Percentiles rank a stretch among this genome's conserved stretches.
phyloP scores from a whole-genome alignment of 73 alveolate genomes.

The Paramecium octaurelia region DNA sequence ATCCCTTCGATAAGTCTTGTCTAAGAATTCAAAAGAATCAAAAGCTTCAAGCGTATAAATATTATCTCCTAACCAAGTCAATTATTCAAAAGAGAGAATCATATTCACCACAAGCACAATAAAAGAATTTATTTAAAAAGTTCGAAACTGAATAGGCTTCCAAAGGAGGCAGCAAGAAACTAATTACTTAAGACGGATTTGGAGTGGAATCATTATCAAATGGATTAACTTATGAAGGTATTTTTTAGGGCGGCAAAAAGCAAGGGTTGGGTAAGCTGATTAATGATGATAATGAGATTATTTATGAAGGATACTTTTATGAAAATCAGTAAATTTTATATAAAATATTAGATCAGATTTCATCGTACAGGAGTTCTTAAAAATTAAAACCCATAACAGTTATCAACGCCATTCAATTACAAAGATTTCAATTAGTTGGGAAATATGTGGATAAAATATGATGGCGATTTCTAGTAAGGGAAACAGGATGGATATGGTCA shows the following conservation, averaged over 20 bases:
- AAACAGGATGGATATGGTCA: not conserved
- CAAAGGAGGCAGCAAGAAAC: conserved; percentile 15
- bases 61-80: not conserved
- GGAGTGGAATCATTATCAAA: not conserved
- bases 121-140: conserved; percentile 6
- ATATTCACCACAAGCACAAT: not conserved
- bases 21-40: conserved; percentile 42
- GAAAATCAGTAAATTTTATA: conserved; percentile 3
- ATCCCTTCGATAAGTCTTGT: not conserved
- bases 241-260: not conserved
- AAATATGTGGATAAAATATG: not conserved
- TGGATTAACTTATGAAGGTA: conserved; percentile 31
- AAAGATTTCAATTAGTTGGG: not conserved
- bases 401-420: not conserved
- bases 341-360: not conserved
- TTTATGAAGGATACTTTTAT: conserved; percentile 20
- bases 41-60: conserved; percentile 5
- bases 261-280: not conserved
- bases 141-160: conserved; percentile 30
- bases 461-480: conserved; percentile 3
- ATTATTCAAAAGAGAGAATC: not conserved
- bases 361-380: not conserved
- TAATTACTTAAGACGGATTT: not conserved
- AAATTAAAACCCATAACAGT: not conserved
- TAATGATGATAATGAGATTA: conserved; percentile 23